Conservation (phyloP, 169 alveolate species). For the Plasmodium sp. region DNA sequence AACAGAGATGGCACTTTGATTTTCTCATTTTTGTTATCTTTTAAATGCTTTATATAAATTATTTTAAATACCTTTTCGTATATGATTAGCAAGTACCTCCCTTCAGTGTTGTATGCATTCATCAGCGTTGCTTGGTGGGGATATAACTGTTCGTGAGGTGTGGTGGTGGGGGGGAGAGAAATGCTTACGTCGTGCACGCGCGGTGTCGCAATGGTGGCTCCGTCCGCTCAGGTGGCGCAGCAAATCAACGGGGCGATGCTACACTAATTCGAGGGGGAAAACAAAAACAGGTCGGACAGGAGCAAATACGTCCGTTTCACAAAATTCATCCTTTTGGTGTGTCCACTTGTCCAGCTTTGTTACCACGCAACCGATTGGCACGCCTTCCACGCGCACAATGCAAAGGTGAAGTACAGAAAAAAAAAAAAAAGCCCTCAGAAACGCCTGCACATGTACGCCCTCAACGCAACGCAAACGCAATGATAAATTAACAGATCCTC, state of each 20-base stretch:
- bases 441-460: background rate
- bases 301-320: background rate
- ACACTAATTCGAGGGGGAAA: background rate
- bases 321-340: background rate
- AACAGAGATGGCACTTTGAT: conserved; percentile 39
- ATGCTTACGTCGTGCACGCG: background rate
- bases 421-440: background rate
- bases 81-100: conserved; percentile 63
- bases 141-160: background rate
- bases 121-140: conserved; percentile 19
- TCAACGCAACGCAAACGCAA: background rate
- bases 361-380: background rate
- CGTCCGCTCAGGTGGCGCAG: background rate
- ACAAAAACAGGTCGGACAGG: background rate
- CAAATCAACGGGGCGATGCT: background rate
- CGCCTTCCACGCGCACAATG: background rate
- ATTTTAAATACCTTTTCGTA: conserved; percentile 74
- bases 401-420: background rate
- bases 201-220: background rate
- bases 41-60: conserved; percentile 66
- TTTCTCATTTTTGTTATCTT: conserved; percentile 51
- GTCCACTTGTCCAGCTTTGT: background rate
- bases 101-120: conserved; percentile 72
- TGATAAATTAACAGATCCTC: background rate
- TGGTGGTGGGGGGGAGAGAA: background rate